Evolutionary conservation across 768 basidiomycete species (phyloP), one percentile per base, ranked within the genome.

Genomic region (Trametes maxima): DNA sequence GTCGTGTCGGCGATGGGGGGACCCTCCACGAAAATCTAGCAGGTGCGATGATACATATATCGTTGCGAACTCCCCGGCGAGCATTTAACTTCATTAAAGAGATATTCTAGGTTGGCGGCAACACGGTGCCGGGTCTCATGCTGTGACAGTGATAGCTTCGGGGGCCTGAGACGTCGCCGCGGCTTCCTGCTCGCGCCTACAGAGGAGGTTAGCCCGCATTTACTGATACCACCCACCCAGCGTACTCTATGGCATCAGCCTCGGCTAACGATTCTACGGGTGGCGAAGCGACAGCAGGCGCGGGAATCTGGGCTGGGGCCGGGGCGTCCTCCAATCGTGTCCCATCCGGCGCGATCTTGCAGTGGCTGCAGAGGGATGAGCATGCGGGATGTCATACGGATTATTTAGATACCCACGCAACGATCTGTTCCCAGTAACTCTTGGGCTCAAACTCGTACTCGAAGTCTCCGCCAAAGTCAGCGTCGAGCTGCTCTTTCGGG

Each of bases 391-490:
- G 1, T 3, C 21, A 19, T 2, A 33, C 10, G 33, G 17, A 19
- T 28, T 14, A 28, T 42, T 48, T 46, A 16, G 8, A 6, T 8
- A 77, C 82, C 62, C 75, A 91, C 89, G 81, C 75, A 43, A 90
- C 79, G 24, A 94, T 79, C 67, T 89, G 87, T 60, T 87, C 80
- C 93, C 93, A 95, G 71, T 94, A 94, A 39, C 76, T 81, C 37
- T 83, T 78, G 14, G 84, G 80, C 59, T 94, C 87, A 70, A 89
- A 95, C 67, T 90, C 80, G 64, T 81, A 92, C 58, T 83, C 81
- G 71, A 86, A 84, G 2, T 86, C 81, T 1, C 93, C 93, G 14
- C 91, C 92, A 70, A 94, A 93, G 65, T 90, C 90, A 1, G 85
- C 82, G 69, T 94, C 92, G 10, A 95, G 82, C 57, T 95, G 93